Evolutionary conservation across 768 basidiomycete genomes (phyloP), one percentile per base, ranked within the genome.

Genomic region (Trametes maxima): DNA sequence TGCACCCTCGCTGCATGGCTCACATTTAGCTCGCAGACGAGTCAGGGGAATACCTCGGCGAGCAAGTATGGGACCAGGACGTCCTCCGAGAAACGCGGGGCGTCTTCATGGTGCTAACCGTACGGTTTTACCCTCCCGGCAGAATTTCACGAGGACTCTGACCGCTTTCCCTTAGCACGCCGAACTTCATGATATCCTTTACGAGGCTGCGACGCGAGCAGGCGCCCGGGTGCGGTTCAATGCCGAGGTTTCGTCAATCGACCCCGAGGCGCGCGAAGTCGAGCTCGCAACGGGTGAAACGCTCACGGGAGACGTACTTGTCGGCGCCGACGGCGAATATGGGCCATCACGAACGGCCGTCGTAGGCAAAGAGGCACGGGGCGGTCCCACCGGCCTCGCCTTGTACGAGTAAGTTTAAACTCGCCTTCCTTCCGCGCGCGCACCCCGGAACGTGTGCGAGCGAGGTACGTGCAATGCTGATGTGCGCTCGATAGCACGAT

Each of bases 301-400:
- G 17, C n/a, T 76, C 14, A 46, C 63, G 4, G 72, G 69, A n/a
- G 76, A 77, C 46, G 62, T 77, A 14, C 59, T 78, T 17, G 60
- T 78, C 24, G 76, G 75, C 19, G 76, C 76, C n/a, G 76, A 77
- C 50, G 76, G 76, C 48, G 60, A 59, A 33, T 63, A 54, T 28
- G 73, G 75, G 11, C 45, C 67, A 1, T 66, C 64, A 40, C 67
- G 73, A 10, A 42, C 42, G n/a, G 40, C 61, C 1, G 35, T 69
- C 19, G 53, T 64, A 5, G 69, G 67, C 0, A 56, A 66, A 4
- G 39, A 57, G 8, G 65, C 60, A 37, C 39, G 47, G n/a, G 59
- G 57, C 21, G 57, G 40, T 7, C 59, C 62, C 11, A 68, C 64
- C 5, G 71, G 72, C 22, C 22, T 69, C 50, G 67, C 63, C 43